Percentiles rank a stretch among this genome's conserved stretches.
These are phyloP conservation scores for Glomus cerebriforme DNA, from an alignment of 192 early-diverging fungal species.

Conservation along the genomic window DNA sequence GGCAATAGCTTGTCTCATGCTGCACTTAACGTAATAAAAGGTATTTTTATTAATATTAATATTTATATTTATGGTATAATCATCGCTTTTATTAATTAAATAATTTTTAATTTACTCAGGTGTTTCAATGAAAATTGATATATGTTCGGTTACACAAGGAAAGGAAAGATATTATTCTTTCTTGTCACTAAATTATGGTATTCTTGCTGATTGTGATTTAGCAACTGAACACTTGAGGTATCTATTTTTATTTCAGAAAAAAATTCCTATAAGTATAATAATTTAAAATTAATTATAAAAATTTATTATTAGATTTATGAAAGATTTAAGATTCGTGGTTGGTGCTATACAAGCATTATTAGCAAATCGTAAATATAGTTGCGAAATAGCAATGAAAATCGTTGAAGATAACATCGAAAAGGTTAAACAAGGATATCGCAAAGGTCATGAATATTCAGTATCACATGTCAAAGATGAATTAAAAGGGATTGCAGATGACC, in stretches of 20 bases:
- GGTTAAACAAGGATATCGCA: constrained; percentile 42
- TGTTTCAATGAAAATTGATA: constrained; percentile 51
- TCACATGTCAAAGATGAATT: constrained; percentile 9
- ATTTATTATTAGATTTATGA: constrained; percentile 52
- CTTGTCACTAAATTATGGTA: constrained; percentile 56
- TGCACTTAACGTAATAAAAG: constrained; percentile 47
- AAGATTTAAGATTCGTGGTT: constrained; percentile 47
- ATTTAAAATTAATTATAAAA: background rate
- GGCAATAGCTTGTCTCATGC: constrained; percentile 41
- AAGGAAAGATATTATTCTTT: constrained; percentile 54
- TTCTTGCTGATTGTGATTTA: constrained; percentile 59
- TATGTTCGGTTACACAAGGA: constrained; percentile 57
- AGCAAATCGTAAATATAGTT: constrained; percentile 39
- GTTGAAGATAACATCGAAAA: constrained; percentile 43
- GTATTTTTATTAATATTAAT: constrained; percentile 13
- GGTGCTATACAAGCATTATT: constrained; percentile 50
- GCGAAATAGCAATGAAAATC: constrained; percentile 48
- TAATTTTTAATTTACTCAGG: constrained; percentile 41
- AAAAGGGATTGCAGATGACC: too few species aligned
- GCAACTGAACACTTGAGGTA: constrained; percentile 55
- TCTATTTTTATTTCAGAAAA: background rate
- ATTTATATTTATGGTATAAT: background rate
- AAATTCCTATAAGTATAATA: background rate
- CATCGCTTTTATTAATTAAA: background rate
- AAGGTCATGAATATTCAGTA: background rate